Evolutionary conservation across 306 rosid genomes (phyloP), one percentile per base, ranked within the genome.

Genomic region (Malus sylvestris): DNA sequence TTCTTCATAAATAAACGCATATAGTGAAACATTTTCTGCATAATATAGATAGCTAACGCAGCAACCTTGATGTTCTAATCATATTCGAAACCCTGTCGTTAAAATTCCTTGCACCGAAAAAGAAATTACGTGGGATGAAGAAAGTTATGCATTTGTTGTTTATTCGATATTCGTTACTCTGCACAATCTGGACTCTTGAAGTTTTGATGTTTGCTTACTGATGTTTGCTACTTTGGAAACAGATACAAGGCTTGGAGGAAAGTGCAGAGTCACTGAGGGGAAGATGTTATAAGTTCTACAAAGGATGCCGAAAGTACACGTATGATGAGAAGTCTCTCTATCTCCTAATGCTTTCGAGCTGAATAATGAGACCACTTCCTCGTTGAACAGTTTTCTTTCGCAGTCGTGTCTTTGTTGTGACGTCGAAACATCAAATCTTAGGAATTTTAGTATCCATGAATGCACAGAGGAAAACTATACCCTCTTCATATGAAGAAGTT

Each of bases 301-400:
- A 95, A 84, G 98, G 96, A 80, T 92, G 97, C 84, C 90, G 98
- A 79, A 95, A 92, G 83, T 89, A 95, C 78, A 95, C 93, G 98
- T 95, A 92, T 23, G 59, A 18, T 30, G 53, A 49, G 53, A 15
- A 49, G 19, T 14, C 63, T 6, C 29, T 10, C 27, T 16, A 73
- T 44, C 68, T 53, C 75, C 66, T 71, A 14, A 8, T 35, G 74
- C 15, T 83, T 40, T 13, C 32, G 4, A 13, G n/a, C 13, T 33
- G 75, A 57, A 20, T 20, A 3, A 55, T 14, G 30, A 25, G 9
- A 25, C 25, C 27, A 2, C 33, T 12, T 60, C 22, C 65, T 12
- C 33, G 11, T 60, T 10, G 8, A 53, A 32, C 64, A 5, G 75
- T 4, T 51, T 71, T n/a, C 11, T 32, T 52, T 32, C 6, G 30